These are phyloP conservation scores for Lasiosphaeriaceae sp. DNA, from an alignment of 495 filamentous ascomycete genomes.

Conservation along the genomic window DNA sequence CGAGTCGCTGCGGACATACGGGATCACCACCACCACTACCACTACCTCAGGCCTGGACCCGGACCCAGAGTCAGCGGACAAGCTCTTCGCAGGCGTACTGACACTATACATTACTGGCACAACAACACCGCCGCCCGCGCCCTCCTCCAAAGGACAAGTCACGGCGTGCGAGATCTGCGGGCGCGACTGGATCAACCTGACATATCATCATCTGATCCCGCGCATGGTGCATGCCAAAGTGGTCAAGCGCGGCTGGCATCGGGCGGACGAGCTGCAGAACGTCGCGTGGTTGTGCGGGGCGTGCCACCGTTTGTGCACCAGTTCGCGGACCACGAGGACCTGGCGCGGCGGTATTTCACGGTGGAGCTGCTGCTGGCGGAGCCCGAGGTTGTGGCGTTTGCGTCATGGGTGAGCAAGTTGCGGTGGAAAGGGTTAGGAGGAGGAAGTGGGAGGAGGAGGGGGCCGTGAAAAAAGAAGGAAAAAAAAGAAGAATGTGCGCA, in stretches of 20 bases:
- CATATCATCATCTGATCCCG: constrained; percentile 85
- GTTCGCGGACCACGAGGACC: constrained; percentile 71
- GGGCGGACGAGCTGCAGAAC: constrained; percentile 66
- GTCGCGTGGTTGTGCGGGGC: constrained; percentile 89
- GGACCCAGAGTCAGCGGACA: constrained; percentile 17
- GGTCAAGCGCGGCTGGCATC: constrained; percentile 76
- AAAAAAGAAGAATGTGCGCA: neutral
- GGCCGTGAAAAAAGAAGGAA: neutral
- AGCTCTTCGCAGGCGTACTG: constrained; percentile 60
- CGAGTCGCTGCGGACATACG: constrained; percentile 63
- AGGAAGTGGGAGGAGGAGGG: neutral
- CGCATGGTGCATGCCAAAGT: constrained; percentile 72
- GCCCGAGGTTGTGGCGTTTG: constrained; percentile 71
- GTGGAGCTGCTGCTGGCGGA: constrained; percentile 64
- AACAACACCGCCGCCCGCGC: constrained; percentile 58
- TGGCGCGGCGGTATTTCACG: constrained; percentile 70
- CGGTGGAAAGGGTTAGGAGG: constrained; percentile 53
- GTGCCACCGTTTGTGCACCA: constrained; percentile 84
- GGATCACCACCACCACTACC: constrained; percentile 38
- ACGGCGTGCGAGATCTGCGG: constrained; percentile 76
- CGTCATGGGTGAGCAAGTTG: constrained; percentile 59
- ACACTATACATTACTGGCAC: constrained; percentile 53
- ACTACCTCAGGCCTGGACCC: neutral
- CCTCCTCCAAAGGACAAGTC: constrained; percentile 41
- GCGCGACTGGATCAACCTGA: constrained; percentile 71